Percentiles rank a stretch among this genome's conserved stretches.
Conservation (phyloP, 2,329 filamentous ascomycete species). For the Neofusicoccum laricinum region DNA sequence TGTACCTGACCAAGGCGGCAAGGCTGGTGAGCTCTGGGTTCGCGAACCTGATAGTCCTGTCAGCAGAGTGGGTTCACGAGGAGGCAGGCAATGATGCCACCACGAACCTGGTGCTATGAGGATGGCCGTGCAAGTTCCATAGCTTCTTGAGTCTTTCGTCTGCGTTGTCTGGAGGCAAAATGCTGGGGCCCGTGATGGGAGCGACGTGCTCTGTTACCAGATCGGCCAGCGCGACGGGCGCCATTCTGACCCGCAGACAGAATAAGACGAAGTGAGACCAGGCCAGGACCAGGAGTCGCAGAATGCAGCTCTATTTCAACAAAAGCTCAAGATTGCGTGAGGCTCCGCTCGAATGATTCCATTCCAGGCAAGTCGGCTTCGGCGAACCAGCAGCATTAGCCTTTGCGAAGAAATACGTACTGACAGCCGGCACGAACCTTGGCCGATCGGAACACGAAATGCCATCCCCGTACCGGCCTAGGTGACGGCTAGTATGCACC, state of each 20-base stretch:
- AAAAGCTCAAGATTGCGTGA: background rate
- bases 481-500: no score
- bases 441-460: background rate
- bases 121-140: conserved; percentile 33
- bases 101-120: conserved; percentile 19
- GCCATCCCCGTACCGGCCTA: background rate
- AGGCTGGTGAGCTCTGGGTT: conserved; percentile 28
- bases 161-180: conserved; percentile 24
- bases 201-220: background rate
- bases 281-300: background rate
- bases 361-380: background rate
- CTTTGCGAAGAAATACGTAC: background rate
- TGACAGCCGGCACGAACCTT: background rate
- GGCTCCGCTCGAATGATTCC: background rate
- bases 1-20: conserved; percentile 27
- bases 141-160: conserved; percentile 25
- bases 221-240: conserved; percentile 5
- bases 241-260: background rate
- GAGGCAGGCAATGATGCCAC: no score
- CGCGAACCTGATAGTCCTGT: conserved; percentile 23
- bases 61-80: background rate
- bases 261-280: background rate
- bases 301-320: background rate
- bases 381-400: background rate
- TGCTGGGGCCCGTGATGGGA: conserved; percentile 20